Conservation (phyloP, 768 basidiomycete genomes). For the Clitopilus hobsonii region DNA sequence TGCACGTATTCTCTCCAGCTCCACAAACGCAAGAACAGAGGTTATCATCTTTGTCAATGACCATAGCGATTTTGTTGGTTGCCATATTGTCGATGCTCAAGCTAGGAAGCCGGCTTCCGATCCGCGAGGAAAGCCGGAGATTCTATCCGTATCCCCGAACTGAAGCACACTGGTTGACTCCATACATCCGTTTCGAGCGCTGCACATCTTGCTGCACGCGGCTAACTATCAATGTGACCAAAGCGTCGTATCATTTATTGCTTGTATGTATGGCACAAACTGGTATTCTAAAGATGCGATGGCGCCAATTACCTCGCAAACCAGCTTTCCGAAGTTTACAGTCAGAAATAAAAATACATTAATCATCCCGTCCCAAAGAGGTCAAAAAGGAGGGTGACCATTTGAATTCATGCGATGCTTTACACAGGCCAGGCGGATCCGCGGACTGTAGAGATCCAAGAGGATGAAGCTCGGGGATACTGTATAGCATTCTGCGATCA, state of each 20-base stretch:
- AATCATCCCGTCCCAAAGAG: neutral
- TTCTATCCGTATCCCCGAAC: slow-evolving; percentile 73
- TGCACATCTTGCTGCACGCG: too few species aligned
- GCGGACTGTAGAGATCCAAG: slow-evolving; percentile 30
- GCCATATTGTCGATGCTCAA: too few species aligned
- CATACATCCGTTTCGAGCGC: too few species aligned
- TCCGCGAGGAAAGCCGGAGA: neutral
- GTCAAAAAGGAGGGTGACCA: neutral
- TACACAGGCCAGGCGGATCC: slow-evolving; percentile 28
- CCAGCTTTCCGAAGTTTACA: neutral
- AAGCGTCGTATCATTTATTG: too few species aligned
- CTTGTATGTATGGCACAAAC: too few species aligned
- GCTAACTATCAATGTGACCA: too few species aligned
- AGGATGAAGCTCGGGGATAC: slow-evolving; percentile 25
- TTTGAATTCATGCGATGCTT: neutral
- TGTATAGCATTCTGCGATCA: slow-evolving; percentile 3
- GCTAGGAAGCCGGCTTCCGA: too few species aligned
- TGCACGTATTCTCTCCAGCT: neutral
- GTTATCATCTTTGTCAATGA: neutral
- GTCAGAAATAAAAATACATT: neutral
- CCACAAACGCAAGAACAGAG: neutral
- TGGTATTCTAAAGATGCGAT: neutral
- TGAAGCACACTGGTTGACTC: slow-evolving; percentile 76
- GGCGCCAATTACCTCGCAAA: neutral
- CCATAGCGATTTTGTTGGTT: neutral